phyloP scores from a whole-genome alignment of 106 monocot genomes.

The Dendrobium officinale region DNA sequence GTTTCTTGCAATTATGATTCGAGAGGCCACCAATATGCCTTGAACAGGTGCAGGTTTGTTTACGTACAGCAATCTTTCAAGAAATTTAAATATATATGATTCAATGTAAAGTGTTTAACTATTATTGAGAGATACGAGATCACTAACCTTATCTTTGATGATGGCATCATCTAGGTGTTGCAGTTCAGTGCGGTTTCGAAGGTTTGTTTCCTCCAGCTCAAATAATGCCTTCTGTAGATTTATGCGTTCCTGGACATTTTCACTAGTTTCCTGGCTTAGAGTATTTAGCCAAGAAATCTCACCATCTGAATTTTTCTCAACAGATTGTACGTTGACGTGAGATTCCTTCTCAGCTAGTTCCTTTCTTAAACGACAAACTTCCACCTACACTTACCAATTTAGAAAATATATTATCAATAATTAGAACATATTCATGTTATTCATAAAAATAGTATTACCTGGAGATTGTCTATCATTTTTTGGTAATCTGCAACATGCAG shows the following conservation, averaged over 20 bases:
- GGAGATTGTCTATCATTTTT: conserved; percentile 89
- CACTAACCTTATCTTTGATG: conserved; percentile 61
- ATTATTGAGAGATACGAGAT: background rate
- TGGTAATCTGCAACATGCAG: conserved; percentile 93
- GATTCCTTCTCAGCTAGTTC: conserved; percentile 90
- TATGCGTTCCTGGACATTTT: conserved; percentile 98
- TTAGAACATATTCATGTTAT: background rate
- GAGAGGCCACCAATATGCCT: background rate
- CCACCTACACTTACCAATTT: conserved; percentile 46
- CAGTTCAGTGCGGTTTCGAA: conserved; percentile 81
- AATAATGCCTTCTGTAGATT: conserved; percentile 94
- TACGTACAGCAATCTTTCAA: background rate
- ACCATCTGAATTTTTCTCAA: conserved; percentile 60
- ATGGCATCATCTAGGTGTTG: conserved; percentile 92
- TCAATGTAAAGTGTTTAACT: background rate
- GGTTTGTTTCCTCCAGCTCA: conserved; percentile 94
- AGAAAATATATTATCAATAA: background rate
- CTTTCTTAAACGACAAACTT: conserved; percentile 75
- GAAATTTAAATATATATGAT: background rate
- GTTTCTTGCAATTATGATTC: background rate
- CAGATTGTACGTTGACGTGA: conserved; percentile 59
- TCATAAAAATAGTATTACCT: conserved; percentile 33
- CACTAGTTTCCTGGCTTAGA: conserved; percentile 85
- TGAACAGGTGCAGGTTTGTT: background rate
- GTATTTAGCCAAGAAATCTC: conserved; percentile 91